These are phyloP conservation scores for Mollisia scopiformis DNA, from an alignment of 2,329 filamentous ascomycete genomes.

Conservation along the genomic window DNA sequence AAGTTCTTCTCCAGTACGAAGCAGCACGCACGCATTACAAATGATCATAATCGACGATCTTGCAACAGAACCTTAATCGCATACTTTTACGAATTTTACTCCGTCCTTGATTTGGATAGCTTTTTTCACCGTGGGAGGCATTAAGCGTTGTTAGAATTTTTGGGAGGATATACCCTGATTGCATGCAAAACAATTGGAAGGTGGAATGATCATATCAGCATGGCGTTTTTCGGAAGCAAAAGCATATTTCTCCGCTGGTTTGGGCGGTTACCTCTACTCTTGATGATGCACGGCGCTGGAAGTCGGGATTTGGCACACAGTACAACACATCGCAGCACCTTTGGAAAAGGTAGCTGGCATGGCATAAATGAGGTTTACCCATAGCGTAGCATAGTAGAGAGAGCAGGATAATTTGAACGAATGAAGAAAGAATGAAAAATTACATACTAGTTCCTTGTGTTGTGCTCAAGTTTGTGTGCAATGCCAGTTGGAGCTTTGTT, in stretches of 20 bases:
- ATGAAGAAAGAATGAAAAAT: not conserved
- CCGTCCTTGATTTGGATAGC: not conserved
- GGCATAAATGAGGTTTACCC: not conserved
- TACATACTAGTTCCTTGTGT: not conserved
- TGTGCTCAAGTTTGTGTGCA: not conserved
- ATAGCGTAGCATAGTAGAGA: not conserved
- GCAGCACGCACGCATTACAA: not conserved
- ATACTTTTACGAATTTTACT: not conserved
- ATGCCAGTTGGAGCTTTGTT: not conserved
- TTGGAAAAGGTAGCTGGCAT: not conserved
- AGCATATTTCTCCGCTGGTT: not conserved
- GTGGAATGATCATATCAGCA: not conserved
- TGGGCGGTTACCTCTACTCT: not conserved
- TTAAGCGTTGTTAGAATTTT: not conserved
- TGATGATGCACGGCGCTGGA: not conserved
- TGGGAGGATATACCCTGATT: constrained; percentile 16
- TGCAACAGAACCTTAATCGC: not conserved
- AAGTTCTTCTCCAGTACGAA: not conserved
- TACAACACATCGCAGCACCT: not conserved
- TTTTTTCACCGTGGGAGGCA: not conserved
- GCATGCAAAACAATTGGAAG: not conserved
- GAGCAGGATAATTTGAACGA: not conserved
- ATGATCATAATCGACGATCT: not conserved
- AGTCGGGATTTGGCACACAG: not conserved
- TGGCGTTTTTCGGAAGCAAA: constrained; percentile 1